Conservation (phyloP, 495 filamentous ascomycete genomes). For the Tuber melanosporum region DNA sequence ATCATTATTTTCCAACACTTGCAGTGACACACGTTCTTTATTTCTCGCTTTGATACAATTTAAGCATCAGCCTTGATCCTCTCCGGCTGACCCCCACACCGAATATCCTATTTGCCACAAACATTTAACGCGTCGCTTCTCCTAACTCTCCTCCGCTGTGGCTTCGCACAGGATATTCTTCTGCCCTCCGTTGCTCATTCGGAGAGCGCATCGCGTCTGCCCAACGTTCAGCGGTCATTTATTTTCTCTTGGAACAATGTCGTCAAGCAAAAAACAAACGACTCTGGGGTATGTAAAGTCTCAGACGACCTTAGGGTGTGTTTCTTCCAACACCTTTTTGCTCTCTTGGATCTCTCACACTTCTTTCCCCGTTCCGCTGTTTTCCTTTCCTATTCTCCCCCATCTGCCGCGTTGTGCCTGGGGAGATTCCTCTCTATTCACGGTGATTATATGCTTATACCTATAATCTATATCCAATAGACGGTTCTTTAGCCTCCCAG, state of each 20-base stretch:
- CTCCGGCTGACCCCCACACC: not conserved
- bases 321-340: conserved; percentile 33
- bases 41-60: not conserved
- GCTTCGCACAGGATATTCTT: conserved; percentile 18
- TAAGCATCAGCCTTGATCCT: not conserved
- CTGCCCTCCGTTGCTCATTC: conserved; percentile 3
- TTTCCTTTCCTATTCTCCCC: not conserved
- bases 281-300: conserved; percentile 88
- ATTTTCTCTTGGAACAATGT: conserved; percentile 20
- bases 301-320: conserved; percentile 80
- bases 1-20: not conserved
- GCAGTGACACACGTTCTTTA: not conserved
- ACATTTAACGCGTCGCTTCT: not conserved
- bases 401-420: not conserved
- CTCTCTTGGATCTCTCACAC: conserved; percentile 12
- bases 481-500: conserved; percentile 61
- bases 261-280: conserved; percentile 59
- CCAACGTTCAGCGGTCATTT: not conserved
- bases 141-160: conserved; percentile 12
- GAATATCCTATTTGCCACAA: not conserved
- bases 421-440: not conserved
- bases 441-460: not conserved
- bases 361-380: not conserved
- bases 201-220: not conserved
- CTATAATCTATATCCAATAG: conserved; percentile 45